A percentile compares a stretch with the other conserved stretches of the same genome.
Evolutionary conservation across 441 rosid species (phyloP).

Genomic region (Adansonia grandidieri): DNA sequence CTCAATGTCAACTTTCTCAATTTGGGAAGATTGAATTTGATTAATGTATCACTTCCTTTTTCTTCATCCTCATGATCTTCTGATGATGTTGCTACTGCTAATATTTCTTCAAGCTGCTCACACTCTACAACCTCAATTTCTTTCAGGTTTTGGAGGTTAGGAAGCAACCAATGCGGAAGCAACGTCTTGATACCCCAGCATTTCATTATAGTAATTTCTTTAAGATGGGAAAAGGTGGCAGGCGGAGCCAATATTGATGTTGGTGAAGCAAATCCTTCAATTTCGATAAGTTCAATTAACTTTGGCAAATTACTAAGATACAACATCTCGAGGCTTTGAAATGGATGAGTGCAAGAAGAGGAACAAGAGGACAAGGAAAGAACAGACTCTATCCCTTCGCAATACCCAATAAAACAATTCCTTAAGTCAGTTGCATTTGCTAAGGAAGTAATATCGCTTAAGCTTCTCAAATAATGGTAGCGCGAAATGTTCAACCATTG

Average conservation of each 20-base stretch:
- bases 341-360: not conserved
- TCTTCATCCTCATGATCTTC: not conserved
- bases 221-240: not conserved
- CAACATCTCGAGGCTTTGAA: not conserved
- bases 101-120: not conserved
- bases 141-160: slow-evolving; percentile 26
- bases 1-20: not conserved
- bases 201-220: fast-evolving
- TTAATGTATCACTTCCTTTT: not conserved
- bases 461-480: not conserved
- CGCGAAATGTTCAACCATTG: not conserved
- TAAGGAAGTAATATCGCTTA: not conserved
- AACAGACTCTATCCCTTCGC: not conserved
- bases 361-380: not conserved
- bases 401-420: not conserved
- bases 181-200: not conserved
- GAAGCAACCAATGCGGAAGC: slow-evolving; percentile 25
- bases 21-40: not conserved
- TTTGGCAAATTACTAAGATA: fast-evolving
- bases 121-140: slow-evolving; percentile 23
- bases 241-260: not conserved
- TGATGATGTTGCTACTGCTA: not conserved
- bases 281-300: not conserved
- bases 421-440: not conserved
- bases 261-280: not conserved